Percentiles rank a stretch among this genome's conserved stretches.
Conservation (phyloP, 768 basidiomycete species). For the Steccherinum ochraceum region DNA sequence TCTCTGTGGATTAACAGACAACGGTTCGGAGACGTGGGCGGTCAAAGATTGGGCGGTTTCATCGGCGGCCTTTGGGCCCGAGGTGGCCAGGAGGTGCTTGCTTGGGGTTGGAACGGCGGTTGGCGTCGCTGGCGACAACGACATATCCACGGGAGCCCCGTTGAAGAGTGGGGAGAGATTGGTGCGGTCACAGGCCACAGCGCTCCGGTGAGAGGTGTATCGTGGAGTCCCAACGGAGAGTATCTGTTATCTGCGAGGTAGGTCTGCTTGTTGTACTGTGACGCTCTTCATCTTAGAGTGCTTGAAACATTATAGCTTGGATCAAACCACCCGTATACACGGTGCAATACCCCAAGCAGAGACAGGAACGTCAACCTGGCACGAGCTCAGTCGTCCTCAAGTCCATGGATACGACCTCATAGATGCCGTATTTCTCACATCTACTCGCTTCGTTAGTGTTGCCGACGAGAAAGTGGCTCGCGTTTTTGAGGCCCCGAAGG, state of each 20-base stretch:
- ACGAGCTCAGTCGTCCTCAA: constrained; percentile 89
- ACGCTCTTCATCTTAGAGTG: not conserved
- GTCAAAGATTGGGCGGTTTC: constrained; percentile 86
- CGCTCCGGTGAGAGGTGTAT: constrained; percentile 70
- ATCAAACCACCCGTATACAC: constrained; percentile 91
- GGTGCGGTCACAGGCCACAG: constrained; percentile 85
- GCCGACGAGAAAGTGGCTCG: constrained; percentile 96
- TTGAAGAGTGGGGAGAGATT: constrained; percentile 63
- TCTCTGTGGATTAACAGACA: constrained; percentile 88
- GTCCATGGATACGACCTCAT: constrained; percentile 95
- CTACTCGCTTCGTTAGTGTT: constrained; percentile 79
- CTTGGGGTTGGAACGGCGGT: constrained; percentile 93
- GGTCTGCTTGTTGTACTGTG: constrained; percentile 15
- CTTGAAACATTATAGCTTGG: constrained; percentile 45
- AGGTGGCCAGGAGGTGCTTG: constrained; percentile 57
- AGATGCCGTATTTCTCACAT: constrained; percentile 67
- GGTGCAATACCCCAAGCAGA: constrained; percentile 37
- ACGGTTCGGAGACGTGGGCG: constrained; percentile 94
- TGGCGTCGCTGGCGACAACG: constrained; percentile 77
- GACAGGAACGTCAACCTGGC: constrained; percentile 43
- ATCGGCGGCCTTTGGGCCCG: constrained; percentile 82
- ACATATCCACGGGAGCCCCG: constrained; percentile 5
- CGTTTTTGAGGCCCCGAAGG: constrained; percentile 85
- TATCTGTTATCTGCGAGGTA: constrained; percentile 86
- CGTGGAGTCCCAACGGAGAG: constrained; percentile 83